A percentile compares a stretch with the other conserved stretches of the same genome.
phyloP scores from a whole-genome alignment of 352 stramenopile species.

The Thalassiosira exigua region DNA sequence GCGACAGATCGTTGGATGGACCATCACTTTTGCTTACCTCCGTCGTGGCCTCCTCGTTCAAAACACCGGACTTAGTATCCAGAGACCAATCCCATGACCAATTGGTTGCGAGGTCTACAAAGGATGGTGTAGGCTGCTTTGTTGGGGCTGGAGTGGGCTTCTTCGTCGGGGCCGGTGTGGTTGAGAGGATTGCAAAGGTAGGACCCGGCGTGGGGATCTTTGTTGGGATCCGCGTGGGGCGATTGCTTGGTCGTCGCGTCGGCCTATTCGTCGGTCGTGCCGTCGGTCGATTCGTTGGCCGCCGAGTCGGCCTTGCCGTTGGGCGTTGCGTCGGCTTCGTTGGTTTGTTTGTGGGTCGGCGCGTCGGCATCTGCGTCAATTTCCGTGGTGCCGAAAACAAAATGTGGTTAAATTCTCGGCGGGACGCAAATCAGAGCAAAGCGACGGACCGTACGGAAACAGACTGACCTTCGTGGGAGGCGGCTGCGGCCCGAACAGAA shows the following conservation, averaged over 20 bases:
- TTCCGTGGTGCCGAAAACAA: not conserved
- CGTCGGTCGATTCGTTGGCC: not conserved
- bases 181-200: not conserved
- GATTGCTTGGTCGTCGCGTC: not conserved
- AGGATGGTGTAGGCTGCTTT: too few relatives aligned
- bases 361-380: not conserved
- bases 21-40: too few relatives aligned
- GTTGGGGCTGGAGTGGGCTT: not conserved
- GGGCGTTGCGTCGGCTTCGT: not conserved
- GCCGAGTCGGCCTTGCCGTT: not conserved
- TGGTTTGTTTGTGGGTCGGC: not conserved
- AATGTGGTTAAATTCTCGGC: not conserved
- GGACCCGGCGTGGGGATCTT: not conserved
- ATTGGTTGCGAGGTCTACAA: too few relatives aligned
- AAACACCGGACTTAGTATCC: too few relatives aligned
- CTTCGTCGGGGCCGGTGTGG: too few relatives aligned
- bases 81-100: too few relatives aligned
- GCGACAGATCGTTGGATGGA: too few relatives aligned
- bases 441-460: not conserved
- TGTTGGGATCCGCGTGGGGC: not conserved
- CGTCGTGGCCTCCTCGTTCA: too few relatives aligned
- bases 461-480: constrained; percentile 1
- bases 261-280: not conserved
- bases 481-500: constrained; percentile 14
- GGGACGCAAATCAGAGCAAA: not conserved